Evolutionary conservation across 345 rosid genomes (phyloP).

Genomic region (Eucalyptus albens): DNA sequence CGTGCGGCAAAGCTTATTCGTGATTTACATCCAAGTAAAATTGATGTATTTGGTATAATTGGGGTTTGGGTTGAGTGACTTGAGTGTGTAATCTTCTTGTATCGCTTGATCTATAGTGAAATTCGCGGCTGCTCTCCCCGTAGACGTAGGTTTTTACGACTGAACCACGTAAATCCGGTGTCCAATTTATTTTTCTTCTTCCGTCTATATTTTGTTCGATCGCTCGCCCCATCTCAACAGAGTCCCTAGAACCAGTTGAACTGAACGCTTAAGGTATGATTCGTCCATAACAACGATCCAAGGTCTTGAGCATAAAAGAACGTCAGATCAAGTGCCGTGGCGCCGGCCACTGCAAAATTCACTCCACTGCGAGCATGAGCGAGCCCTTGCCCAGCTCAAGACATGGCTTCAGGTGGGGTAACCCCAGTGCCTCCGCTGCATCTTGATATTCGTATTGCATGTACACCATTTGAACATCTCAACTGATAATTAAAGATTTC

Average conservation of each 20-base stretch:
- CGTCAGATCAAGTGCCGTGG: constrained; percentile 35
- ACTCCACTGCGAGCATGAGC: constrained; percentile 12
- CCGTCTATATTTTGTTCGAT: too few relatives aligned
- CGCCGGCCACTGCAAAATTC: constrained; percentile 66
- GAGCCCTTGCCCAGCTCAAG: constrained; percentile 9
- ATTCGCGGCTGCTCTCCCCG: too few relatives aligned
- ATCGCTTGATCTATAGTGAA: too few relatives aligned
- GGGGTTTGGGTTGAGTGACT: too few relatives aligned
- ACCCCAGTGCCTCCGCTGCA: constrained; percentile 51
- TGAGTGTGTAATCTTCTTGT: too few relatives aligned
- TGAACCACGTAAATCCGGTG: too few relatives aligned
- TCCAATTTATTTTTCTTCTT: too few relatives aligned
- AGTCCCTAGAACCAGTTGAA: constrained; percentile 49
- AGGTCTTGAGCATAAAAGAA: constrained; percentile 19
- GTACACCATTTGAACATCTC: background rate
- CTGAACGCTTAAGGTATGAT: constrained; percentile 32
- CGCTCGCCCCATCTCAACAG: too few relatives aligned
- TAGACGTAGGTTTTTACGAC: too few relatives aligned
- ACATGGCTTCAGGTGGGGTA: constrained; percentile 42
- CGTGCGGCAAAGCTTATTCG: too few relatives aligned
- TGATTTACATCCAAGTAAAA: too few relatives aligned
- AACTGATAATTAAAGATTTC: background rate
- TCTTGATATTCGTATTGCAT: background rate
- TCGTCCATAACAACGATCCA: constrained; percentile 22
- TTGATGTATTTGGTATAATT: too few relatives aligned